phyloP scores from a whole-genome alignment of 2,329 filamentous ascomycete species.

The Aspergillus pseudoterreus region DNA sequence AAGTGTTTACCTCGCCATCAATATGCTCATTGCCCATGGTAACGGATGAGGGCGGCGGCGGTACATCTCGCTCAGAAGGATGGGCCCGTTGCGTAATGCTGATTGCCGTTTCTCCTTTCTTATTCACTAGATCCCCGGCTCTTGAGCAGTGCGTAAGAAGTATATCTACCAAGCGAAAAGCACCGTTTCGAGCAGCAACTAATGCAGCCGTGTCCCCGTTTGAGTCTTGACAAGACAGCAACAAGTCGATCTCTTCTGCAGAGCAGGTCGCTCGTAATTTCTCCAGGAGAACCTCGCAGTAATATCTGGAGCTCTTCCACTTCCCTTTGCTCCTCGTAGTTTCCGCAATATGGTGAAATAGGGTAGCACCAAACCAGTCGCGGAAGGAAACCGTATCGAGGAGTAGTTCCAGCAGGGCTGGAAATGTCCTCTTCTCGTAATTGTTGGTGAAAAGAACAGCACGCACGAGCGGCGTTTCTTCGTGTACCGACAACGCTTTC shows the following conservation, averaged over 20 bases:
- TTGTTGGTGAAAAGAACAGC: slow-evolving; percentile 96
- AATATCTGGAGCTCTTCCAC: slow-evolving; percentile 86
- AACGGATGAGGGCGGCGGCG: slow-evolving; percentile 68
- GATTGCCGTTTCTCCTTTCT: slow-evolving; percentile 77
- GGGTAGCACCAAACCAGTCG: slow-evolving; percentile 78
- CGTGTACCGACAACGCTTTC: slow-evolving; percentile 63
- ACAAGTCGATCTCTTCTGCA: slow-evolving; percentile 68
- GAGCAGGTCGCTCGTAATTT: slow-evolving; percentile 76
- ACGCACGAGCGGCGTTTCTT: slow-evolving; percentile 91
- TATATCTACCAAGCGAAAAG: slow-evolving; percentile 68
- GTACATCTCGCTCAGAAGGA: slow-evolving; percentile 60
- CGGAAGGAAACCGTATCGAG: slow-evolving; percentile 74
- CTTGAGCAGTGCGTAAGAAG: slow-evolving; percentile 71
- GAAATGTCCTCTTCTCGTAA: slow-evolving; percentile 88
- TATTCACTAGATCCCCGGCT: slow-evolving; percentile 76
- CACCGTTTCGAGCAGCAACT: slow-evolving; percentile 80
- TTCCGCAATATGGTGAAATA: slow-evolving; percentile 90
- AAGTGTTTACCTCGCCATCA: slow-evolving; percentile 23
- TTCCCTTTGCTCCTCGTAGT: slow-evolving; percentile 84
- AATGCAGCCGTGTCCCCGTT: slow-evolving; percentile 90
- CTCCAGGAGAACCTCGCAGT: slow-evolving; percentile 86
- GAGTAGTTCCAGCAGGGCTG: slow-evolving; percentile 76
- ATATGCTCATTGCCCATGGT: slow-evolving; percentile 38
- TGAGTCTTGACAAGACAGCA: slow-evolving; percentile 78
- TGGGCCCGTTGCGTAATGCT: slow-evolving; percentile 75